These are phyloP conservation scores for Coniophora puteana DNA, from an alignment of 1,284 basidiomycete genomes.

Conservation along the genomic window DNA sequence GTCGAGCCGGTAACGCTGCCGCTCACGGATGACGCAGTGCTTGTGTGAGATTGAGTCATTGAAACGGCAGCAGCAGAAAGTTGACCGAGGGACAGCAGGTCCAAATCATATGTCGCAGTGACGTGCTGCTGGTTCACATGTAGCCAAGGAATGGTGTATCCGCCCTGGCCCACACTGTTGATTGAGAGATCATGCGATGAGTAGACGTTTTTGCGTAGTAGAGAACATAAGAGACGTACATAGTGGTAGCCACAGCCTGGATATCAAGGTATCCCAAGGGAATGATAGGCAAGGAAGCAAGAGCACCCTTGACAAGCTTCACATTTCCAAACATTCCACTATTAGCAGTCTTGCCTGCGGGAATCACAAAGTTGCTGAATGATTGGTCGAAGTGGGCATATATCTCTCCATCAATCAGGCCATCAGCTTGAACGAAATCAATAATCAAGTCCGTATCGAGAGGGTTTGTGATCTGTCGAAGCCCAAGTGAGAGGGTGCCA, in stretches of 20 bases:
- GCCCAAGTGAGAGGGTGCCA: background rate
- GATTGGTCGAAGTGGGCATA: conserved; percentile 56
- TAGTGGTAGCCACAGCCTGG: conserved; percentile 42
- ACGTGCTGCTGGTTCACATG: conserved; percentile 46
- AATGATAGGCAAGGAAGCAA: conserved; percentile 52
- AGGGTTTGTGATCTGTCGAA: conserved; percentile 49
- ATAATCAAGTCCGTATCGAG: conserved; percentile 53
- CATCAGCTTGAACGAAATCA: conserved; percentile 53
- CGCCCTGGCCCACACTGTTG: conserved; percentile 38
- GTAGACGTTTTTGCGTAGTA: background rate
- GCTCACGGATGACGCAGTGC: background rate
- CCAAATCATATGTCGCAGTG: conserved; percentile 37
- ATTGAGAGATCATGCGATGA: background rate
- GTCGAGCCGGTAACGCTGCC: no score
- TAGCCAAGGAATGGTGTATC: conserved; percentile 58
- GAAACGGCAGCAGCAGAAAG: conserved; percentile 16
- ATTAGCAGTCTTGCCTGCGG: conserved; percentile 52
- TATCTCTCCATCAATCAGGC: conserved; percentile 43
- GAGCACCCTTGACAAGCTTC: conserved; percentile 51
- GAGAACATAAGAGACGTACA: conserved; percentile 19
- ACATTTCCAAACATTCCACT: conserved; percentile 54
- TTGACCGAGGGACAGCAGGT: conserved; percentile 16
- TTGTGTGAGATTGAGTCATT: conserved; percentile 3
- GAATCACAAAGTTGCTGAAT: conserved; percentile 53
- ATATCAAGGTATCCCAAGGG: conserved; percentile 52